A percentile compares a stretch with the other conserved stretches of the same genome.
These are phyloP conservation scores for Beauveria pseudobassiana DNA, from an alignment of 2,329 filamentous ascomycete species.

Conservation along the genomic window DNA sequence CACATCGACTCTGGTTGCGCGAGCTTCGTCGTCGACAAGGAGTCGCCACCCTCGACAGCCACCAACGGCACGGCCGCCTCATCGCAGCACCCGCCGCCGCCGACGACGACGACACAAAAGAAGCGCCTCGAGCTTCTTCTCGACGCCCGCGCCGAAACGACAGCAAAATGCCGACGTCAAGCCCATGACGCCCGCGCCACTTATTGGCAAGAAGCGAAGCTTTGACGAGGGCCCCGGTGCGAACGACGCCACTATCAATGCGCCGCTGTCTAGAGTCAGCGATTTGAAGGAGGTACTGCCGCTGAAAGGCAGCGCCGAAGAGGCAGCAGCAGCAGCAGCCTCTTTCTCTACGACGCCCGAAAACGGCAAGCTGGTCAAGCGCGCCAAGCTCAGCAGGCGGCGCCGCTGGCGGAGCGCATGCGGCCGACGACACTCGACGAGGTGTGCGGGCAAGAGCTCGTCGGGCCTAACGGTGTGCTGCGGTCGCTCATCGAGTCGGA, in stretches of 20 bases:
- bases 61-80: conserved; percentile 18
- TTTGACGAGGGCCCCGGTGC: conserved; percentile 48
- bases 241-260: neutral
- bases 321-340: neutral
- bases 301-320: conserved; percentile 4
- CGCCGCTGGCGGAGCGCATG: conserved; percentile 91
- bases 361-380: conserved; percentile 47
- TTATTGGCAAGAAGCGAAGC: conserved; percentile 40
- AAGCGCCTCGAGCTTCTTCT: conserved; percentile 52
- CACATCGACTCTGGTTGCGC: conserved; percentile 84
- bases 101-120: conserved; percentile 35
- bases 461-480: conserved; percentile 76
- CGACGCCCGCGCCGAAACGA: conserved; percentile 52
- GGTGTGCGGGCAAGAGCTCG: conserved; percentile 84
- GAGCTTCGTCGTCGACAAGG: conserved; percentile 53
- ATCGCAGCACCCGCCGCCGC: conserved; percentile 20
- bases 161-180: conserved; percentile 33
- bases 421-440: conserved; percentile 76
- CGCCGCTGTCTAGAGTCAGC: conserved; percentile 9
- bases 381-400: conserved; percentile 60
- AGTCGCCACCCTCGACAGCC: conserved; percentile 23
- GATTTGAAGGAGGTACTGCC: neutral
- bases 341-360: conserved; percentile 11
- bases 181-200: conserved; percentile 23
- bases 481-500: conserved; percentile 80